phyloP scores from a whole-genome alignment of 2,329 filamentous ascomycete genomes.

The Dothiorella sarmentorum region DNA sequence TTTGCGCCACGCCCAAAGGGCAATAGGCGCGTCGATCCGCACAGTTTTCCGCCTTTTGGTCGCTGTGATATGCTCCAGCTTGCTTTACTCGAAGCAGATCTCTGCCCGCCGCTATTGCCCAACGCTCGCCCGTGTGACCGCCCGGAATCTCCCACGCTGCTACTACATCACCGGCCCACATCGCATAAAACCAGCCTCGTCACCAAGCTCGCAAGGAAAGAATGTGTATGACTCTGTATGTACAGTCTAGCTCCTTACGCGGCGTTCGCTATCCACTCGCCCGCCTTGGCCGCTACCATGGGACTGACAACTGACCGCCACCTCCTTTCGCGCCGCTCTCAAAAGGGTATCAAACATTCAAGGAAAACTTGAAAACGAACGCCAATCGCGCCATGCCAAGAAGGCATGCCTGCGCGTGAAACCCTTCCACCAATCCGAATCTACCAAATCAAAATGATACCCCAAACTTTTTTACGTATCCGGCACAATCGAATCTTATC shows the following conservation, averaged over 20 bases:
- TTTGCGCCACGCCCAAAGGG: background rate
- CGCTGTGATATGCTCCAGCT: background rate
- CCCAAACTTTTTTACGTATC: slow-evolving; percentile 14
- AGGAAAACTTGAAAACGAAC: slow-evolving; percentile 17
- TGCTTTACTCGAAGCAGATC: slow-evolving; percentile 10
- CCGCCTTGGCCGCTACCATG: background rate
- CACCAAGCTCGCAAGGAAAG: background rate
- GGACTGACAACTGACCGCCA: background rate
- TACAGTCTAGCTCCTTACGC: slow-evolving; percentile 4
- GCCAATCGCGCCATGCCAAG: slow-evolving; percentile 6
- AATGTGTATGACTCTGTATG: background rate
- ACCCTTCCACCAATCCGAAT: slow-evolving; percentile 4
- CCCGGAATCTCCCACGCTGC: background rate
- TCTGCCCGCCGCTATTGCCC: background rate
- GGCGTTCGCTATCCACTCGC: background rate
- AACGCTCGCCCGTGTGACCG: slow-evolving; percentile 6
- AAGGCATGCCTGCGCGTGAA: slow-evolving; percentile 4
- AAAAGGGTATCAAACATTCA: slow-evolving; percentile 16
- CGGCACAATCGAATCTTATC: background rate
- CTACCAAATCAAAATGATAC: background rate
- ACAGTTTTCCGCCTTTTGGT: slow-evolving; percentile 13
- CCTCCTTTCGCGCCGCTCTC: slow-evolving; percentile 4
- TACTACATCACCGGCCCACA: background rate
- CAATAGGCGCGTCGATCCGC: slow-evolving; percentile 14
- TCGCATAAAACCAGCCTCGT: background rate